Evolutionary conservation across 345 rosid genomes (phyloP).

Genomic region (Eucalyptus sideroxylon): DNA sequence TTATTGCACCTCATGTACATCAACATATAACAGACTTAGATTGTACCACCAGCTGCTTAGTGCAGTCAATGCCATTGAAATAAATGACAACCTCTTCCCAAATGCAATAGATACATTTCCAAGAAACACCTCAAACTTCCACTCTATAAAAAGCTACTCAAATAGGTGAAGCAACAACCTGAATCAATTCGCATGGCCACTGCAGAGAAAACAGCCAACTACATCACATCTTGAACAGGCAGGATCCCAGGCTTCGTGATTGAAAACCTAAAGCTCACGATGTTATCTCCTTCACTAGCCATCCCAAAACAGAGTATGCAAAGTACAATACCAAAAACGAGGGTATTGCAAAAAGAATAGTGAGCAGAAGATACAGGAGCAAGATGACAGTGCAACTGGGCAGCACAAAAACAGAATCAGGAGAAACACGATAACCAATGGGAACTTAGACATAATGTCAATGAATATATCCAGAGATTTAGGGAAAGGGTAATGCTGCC

Average conservation of each 20-base stretch:
- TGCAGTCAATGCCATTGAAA: neutral
- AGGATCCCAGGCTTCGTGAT: neutral
- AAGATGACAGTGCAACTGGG: constrained; percentile 25
- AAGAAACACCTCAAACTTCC: neutral
- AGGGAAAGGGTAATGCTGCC: constrained; percentile 6
- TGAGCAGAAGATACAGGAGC: constrained; percentile 21
- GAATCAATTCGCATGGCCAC: neutral
- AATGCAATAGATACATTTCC: neutral
- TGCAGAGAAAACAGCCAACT: neutral
- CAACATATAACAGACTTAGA: neutral
- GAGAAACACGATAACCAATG: constrained; percentile 23
- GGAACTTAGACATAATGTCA: constrained; percentile 23
- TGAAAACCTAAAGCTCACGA: neutral
- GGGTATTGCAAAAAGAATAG: constrained; percentile 25
- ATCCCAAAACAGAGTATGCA: constrained; percentile 18
- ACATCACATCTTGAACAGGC: neutral
- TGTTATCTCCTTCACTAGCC: constrained; percentile 26
- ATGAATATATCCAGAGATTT: constrained; percentile 25
- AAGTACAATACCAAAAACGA: constrained; percentile 28
- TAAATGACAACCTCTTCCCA: neutral
- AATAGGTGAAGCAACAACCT: neutral
- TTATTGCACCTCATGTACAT: neutral
- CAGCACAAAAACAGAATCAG: constrained; percentile 20
- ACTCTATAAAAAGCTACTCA: neutral
- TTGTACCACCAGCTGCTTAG: neutral